Evolutionary conservation across 257 asterid species (phyloP), one percentile per base, ranked within the genome.

Genomic region (Verbascum thapsus): DNA sequence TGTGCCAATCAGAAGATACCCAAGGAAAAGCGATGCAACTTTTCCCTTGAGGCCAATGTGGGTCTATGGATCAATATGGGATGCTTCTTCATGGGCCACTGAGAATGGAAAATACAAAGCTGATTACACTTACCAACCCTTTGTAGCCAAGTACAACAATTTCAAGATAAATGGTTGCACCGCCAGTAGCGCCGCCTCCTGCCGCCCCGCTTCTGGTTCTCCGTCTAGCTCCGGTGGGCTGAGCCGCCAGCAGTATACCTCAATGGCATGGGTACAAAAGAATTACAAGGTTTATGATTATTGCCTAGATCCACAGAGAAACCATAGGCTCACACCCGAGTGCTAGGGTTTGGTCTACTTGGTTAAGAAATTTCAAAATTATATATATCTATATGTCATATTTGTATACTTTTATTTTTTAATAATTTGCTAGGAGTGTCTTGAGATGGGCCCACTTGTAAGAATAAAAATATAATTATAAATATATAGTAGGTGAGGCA

Each of bases 21-120:
- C 85, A 0, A 77, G 80, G 66, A 90, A 87, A 69, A 80, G 79
- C 56, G 96, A 87, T 41, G 90, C 81, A 5, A 87, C 95, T 3
- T 90, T 90, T 70, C 97, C 97, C 0, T 13, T 63, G 6, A 76
- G 97, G 76, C 88, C 91, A 4, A 78, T 90, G 95, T 81, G 76
- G 74, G 72, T 75, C 22, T 87, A 90, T 19, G 97, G 96, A 0
- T 87, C 97, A 0, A 79, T 90, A 20, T 90, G 97, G 97, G 97
- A 90, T 66, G 97, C 97, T 16, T 90, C 97, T 0, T 68, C 96
- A 0, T 90, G 97, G 97, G 97, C 97, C 59, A 90, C 97, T 0
- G 97, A 90, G 55, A 67, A 82, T n/a, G 97, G 97, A 9, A 81
- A 40, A 70, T 85, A 84, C 84, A 84, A 70, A 58, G 95, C 92